Conservation (phyloP, 2,329 filamentous ascomycete species). For the Juglanconis oblonga region DNA sequence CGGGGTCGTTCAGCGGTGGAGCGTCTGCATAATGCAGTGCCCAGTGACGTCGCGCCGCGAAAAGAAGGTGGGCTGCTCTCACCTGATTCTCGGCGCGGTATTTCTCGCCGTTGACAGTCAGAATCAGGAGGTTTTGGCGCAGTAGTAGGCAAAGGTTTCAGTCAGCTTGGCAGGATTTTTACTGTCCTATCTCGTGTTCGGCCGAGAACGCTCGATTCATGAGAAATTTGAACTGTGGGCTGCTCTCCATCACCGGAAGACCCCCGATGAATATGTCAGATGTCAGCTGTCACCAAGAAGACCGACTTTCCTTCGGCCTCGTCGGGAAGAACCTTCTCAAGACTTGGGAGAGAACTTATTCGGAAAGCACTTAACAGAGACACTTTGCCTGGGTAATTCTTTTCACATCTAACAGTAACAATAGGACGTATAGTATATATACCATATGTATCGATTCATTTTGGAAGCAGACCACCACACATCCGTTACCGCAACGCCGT, state of each 20-base stretch:
- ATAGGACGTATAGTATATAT: background rate
- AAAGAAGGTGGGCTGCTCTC: conserved; percentile 4
- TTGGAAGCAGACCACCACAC: background rate
- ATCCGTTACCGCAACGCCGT: background rate
- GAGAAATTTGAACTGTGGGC: background rate
- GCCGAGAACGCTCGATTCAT: conserved; percentile 4
- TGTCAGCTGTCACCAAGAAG: background rate
- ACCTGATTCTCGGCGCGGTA: conserved; percentile 15
- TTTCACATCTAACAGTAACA: background rate
- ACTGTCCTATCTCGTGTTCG: conserved; percentile 11
- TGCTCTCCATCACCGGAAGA: background rate
- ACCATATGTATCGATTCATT: background rate
- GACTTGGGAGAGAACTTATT: too few relatives aligned
- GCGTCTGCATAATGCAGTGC: conserved; percentile 7
- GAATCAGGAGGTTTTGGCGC: conserved; percentile 12
- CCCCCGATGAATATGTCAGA: background rate
- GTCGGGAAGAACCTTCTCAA: background rate
- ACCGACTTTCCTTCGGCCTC: background rate
- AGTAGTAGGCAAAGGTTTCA: conserved; percentile 3
- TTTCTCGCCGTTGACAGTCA: conserved; percentile 18
- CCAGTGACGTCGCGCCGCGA: conserved; percentile 12
- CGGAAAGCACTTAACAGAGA: too few relatives aligned
- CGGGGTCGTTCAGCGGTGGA: conserved; percentile 16
- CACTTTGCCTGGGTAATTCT: background rate
- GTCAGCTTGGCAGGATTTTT: conserved; percentile 12